Percentiles rank a stretch among this genome's conserved stretches.
Evolutionary conservation across 441 rosid species (phyloP).

Genomic region (Euphorbia celastroides): DNA sequence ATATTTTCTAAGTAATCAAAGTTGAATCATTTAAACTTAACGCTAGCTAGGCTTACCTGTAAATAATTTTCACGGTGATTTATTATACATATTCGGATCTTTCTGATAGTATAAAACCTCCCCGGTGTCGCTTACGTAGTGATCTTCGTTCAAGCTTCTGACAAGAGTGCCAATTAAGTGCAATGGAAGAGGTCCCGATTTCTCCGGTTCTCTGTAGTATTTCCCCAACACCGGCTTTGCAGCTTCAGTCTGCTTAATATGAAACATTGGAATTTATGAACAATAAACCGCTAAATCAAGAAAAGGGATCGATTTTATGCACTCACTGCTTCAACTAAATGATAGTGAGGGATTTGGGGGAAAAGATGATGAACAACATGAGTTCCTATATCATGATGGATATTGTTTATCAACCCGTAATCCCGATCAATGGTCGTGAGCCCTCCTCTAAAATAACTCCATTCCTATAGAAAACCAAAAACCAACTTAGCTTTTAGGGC

Average conservation of each 20-base stretch:
- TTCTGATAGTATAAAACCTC: constrained; percentile 43
- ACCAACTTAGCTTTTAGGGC: neutral
- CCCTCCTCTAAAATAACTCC: constrained; percentile 64
- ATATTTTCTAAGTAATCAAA: too few relatives aligned
- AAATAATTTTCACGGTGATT: too few relatives aligned
- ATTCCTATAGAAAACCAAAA: constrained; percentile 25
- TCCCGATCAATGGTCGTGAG: constrained; percentile 57
- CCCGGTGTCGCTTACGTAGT: constrained; percentile 46
- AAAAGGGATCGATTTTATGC: neutral
- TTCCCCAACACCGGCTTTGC: constrained; percentile 61
- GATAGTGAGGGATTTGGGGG: constrained; percentile 67
- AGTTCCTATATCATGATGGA: constrained; percentile 66
- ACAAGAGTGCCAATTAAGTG: constrained; percentile 33
- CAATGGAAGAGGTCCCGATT: constrained; percentile 40
- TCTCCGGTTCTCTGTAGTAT: constrained; percentile 48
- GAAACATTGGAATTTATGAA: neutral
- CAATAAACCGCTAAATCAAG: neutral
- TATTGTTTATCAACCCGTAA: constrained; percentile 51
- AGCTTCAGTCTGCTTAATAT: constrained; percentile 55
- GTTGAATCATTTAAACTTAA: too few relatives aligned
- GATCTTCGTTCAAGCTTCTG: constrained; percentile 39
- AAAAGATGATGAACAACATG: constrained; percentile 62
- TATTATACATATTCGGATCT: constrained; percentile 21
- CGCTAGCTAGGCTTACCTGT: too few relatives aligned
- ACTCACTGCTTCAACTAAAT: constrained; percentile 54